Evolutionary conservation across 345 rosid species (phyloP), one percentile per base, ranked within the genome.

Genomic region (Brassica cretica): DNA sequence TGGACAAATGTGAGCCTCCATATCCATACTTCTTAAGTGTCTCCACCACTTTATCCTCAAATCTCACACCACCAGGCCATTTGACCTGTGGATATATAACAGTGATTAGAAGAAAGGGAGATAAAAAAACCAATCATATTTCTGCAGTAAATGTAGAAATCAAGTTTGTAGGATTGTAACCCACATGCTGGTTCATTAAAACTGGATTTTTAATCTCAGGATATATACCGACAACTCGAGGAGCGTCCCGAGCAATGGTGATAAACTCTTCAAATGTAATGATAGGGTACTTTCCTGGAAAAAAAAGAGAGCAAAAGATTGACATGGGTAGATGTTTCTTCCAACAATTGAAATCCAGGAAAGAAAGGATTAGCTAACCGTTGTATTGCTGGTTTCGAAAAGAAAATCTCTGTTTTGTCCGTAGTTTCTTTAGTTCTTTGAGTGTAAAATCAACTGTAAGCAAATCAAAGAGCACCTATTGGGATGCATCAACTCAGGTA

Each of bases 191-290:
- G 82, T 95, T 95, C 77, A 91, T 87, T 30, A 95, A 74, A 29
- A 91, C 88, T 25, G 99, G 99, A 78, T 87, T 88, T 79, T 95
- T 95, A 12, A 95, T 95, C 89, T 95, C 99, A 1, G 99, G 98
- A 82, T 95, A 95, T 78, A 95, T 93, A 39, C 99, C 99, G 19
- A 95, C 97, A 75, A 90, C 86, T 86, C 99, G 84, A 19, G 88
- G 83, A 25, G 98, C 99, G 78, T 91, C 90, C 66, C 81, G 81
- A 25, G 96, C 99, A 64, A 95, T 90, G 77, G 84, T 27, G 70
- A 95, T 83, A 86, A 81, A 95, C 70, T 89, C 97, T 71, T 95
- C 96, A 74, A 95, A 93, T 74, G 98, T 91, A 74, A 93, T 88
- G 37, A 95, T 91, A 12, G 88, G 72, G 73, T 83, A 95, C 79